These are phyloP conservation scores for Aaosphaeria arxii DNA, from an alignment of 2,329 filamentous ascomycete genomes.

Conservation along the genomic window DNA sequence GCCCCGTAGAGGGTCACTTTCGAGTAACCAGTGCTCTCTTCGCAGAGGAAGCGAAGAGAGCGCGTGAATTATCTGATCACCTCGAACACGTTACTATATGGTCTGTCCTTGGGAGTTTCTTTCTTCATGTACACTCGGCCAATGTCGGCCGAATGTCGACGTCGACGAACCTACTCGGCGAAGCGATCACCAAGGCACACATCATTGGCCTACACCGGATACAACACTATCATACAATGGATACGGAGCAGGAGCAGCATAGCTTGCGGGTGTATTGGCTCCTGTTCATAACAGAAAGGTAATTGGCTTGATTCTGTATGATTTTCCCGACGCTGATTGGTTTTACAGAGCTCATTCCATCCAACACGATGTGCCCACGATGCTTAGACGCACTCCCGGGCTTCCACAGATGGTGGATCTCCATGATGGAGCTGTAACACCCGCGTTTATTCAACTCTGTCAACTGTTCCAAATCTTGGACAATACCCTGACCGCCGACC, in stretches of 20 bases:
- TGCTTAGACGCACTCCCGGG: constrained; percentile 25
- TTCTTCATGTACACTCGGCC: constrained; percentile 33
- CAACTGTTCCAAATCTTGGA: constrained; percentile 33
- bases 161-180: constrained; percentile 30
- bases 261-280: constrained; percentile 33
- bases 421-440: constrained; percentile 28
- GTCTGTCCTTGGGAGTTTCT: constrained; percentile 29
- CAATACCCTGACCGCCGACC: constrained; percentile 31
- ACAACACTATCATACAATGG: constrained; percentile 21
- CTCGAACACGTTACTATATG: constrained; percentile 27
- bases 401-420: constrained; percentile 26
- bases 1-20: constrained; percentile 30
- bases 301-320: neutral
- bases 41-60: constrained; percentile 25
- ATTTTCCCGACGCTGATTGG: neutral
- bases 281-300: constrained; percentile 33
- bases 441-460: constrained; percentile 33
- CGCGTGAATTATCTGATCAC: constrained; percentile 27
- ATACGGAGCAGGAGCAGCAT: constrained; percentile 24
- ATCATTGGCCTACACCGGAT: constrained; percentile 29
- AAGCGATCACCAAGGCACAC: constrained; percentile 33
- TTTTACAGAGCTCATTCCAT: constrained; percentile 27
- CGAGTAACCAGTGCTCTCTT: constrained; percentile 28
- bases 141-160: constrained; percentile 33
- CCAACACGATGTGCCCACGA: constrained; percentile 33